These are phyloP conservation scores for Yamadazyma atlantica DNA, from an alignment of 1,139 yeast genomes.

Conservation along the genomic window DNA sequence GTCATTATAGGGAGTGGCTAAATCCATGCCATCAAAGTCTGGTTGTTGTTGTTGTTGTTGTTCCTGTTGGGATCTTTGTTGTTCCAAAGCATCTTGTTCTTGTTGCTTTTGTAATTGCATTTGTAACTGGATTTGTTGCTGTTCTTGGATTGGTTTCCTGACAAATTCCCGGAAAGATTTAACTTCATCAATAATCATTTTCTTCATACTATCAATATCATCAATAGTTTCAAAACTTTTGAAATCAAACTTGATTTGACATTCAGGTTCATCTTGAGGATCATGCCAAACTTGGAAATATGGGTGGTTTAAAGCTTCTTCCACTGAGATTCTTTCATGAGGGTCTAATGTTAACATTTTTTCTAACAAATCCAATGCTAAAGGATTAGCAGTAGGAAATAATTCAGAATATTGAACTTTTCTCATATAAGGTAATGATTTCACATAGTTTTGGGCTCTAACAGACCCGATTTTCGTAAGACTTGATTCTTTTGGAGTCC, in stretches of 20 bases:
- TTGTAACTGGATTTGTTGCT: conserved; percentile 49
- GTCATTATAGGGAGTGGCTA: conserved; percentile 17
- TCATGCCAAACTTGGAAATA: conserved; percentile 94
- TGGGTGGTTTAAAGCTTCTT: conserved; percentile 86
- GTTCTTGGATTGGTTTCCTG: conserved; percentile 70
- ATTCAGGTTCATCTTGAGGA: conserved; percentile 89
- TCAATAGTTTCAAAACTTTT: conserved; percentile 80
- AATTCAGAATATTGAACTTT: conserved; percentile 71
- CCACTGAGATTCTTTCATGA: conserved; percentile 79
- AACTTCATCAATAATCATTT: conserved; percentile 82
- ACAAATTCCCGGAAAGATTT: conserved; percentile 77
- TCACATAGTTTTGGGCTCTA: conserved; percentile 89
- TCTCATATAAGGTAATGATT: conserved; percentile 80
- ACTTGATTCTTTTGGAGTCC: conserved; percentile 88
- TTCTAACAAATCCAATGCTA: conserved; percentile 80
- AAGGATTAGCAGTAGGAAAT: conserved; percentile 84
- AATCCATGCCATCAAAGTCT: conserved; percentile 14
- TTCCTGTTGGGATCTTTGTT: conserved; percentile 50
- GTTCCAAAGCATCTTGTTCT: conserved; percentile 39
- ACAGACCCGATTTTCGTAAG: conserved; percentile 81
- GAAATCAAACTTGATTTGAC: conserved; percentile 83
- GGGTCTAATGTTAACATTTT: conserved; percentile 89
- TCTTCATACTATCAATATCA: conserved; percentile 73
- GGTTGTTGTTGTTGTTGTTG: conserved; percentile 23
- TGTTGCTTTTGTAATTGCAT: conserved; percentile 35